These are phyloP conservation scores for Garcia nutans DNA, from an alignment of 345 rosid species.

Conservation along the genomic window DNA sequence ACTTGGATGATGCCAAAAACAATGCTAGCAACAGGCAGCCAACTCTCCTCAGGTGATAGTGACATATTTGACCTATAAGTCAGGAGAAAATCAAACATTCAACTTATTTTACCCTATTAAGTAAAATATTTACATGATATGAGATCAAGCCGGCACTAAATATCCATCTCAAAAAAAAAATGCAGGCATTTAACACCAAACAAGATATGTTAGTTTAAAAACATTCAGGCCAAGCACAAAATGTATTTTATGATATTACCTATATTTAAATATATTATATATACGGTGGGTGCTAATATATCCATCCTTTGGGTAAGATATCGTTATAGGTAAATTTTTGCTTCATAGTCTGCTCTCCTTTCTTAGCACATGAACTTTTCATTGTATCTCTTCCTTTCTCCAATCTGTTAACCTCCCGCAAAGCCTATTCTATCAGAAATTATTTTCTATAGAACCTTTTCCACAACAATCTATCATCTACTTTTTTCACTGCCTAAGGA, in stretches of 20 bases:
- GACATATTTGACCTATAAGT: constrained; percentile 72
- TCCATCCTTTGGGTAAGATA: neutral
- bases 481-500: neutral
- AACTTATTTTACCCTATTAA: constrained; percentile 7
- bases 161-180: neutral
- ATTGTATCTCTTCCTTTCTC: no score
- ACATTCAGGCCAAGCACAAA: neutral
- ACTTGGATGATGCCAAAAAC: constrained; percentile 76
- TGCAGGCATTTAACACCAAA: no score
- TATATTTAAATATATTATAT: no score
- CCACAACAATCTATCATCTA: neutral
- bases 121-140: neutral
- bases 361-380: no score
- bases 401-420: no score
- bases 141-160: neutral
- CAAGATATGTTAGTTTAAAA: neutral
- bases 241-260: no score
- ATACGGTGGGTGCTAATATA: neutral
- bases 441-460: no score
- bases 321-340: neutral
- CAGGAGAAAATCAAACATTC: neutral
- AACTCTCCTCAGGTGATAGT: constrained; percentile 79
- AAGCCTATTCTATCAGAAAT: no score
- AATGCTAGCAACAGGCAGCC: constrained; percentile 94
- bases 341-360: neutral